phyloP scores from a whole-genome alignment of 345 rosid species.

The Turritis glabra region DNA sequence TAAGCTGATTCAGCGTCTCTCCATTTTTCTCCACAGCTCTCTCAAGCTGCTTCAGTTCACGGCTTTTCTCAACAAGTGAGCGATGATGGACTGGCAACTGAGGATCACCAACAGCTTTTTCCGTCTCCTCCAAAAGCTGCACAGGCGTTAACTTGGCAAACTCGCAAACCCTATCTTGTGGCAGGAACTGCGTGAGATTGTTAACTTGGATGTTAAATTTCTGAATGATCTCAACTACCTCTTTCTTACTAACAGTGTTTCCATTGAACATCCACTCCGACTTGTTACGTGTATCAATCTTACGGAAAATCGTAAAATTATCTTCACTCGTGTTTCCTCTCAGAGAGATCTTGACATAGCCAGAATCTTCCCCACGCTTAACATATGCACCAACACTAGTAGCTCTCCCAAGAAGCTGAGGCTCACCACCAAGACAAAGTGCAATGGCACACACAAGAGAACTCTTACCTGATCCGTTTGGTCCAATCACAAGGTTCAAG shows the following conservation, averaged over 20 bases:
- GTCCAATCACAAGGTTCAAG: conserved; percentile 90
- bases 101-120: conserved; percentile 97
- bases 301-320: conserved; percentile 55
- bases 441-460: conserved; percentile 98
- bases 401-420: conserved; percentile 97
- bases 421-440: conserved; percentile 90
- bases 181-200: conserved; percentile 94
- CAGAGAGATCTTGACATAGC: conserved; percentile 68
- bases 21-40: conserved; percentile 72
- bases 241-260: conserved; percentile 59
- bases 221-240: conserved; percentile 54
- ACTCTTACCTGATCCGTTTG: conserved; percentile 96
- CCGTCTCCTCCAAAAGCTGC: conserved; percentile 93
- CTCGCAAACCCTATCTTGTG: conserved; percentile 94
- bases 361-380: conserved; percentile 85
- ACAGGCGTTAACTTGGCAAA: conserved; percentile 94
- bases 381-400: conserved; percentile 85
- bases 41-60: conserved; percentile 63
- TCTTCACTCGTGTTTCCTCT: conserved; percentile 68
- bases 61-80: conserved; percentile 77
- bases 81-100: conserved; percentile 79
- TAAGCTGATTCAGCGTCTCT: conserved; percentile 70
- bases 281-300: conserved; percentile 77
- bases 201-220: conserved; percentile 95
- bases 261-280: conserved; percentile 93